Conservation (phyloP, 1,139 yeast species). For the Candida glucosophila region DNA sequence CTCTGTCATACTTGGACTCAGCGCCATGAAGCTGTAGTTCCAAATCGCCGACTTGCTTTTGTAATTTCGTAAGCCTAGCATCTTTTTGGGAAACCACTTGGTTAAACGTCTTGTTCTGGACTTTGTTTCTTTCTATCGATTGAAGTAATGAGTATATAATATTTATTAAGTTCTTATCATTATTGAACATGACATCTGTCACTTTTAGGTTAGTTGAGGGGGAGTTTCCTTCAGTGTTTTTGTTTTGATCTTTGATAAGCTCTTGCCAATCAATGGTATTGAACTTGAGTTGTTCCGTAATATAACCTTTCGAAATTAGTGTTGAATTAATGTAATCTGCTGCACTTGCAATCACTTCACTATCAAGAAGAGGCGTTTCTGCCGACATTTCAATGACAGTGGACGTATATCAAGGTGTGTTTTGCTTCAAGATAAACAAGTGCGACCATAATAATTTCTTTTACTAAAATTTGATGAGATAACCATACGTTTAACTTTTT, state of each 20-base stretch:
- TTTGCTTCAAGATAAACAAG: too few relatives aligned
- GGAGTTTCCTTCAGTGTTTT: conserved; percentile 1
- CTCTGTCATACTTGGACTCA: conserved; percentile 12
- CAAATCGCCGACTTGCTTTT: conserved; percentile 14
- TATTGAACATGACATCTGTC: conserved; percentile 27
- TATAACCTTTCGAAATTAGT: conserved; percentile 30
- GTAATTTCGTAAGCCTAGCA: conserved; percentile 18
- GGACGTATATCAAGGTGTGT: neutral
- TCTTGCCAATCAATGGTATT: conserved; percentile 28
- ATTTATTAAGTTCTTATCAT: conserved; percentile 36
- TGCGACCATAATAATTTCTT: too few relatives aligned
- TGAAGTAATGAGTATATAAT: conserved; percentile 32
- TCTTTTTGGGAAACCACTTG: conserved; percentile 23
- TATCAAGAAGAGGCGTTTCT: conserved; percentile 12
- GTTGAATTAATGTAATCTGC: conserved; percentile 31
- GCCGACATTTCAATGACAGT: conserved; percentile 2
- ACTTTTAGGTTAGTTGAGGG: conserved; percentile 10
- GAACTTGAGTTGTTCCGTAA: conserved; percentile 23
- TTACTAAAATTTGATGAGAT: too few relatives aligned
- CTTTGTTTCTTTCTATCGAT: conserved; percentile 30
- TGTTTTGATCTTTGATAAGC: conserved; percentile 14
- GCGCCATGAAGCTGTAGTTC: conserved; percentile 13
- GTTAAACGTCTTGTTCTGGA: conserved; percentile 25
- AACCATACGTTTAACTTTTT: too few relatives aligned
- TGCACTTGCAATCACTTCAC: conserved; percentile 28